Evolutionary conservation across 2,329 filamentous ascomycete species (phyloP).

Genomic region (Drechslerella dactyloides): DNA sequence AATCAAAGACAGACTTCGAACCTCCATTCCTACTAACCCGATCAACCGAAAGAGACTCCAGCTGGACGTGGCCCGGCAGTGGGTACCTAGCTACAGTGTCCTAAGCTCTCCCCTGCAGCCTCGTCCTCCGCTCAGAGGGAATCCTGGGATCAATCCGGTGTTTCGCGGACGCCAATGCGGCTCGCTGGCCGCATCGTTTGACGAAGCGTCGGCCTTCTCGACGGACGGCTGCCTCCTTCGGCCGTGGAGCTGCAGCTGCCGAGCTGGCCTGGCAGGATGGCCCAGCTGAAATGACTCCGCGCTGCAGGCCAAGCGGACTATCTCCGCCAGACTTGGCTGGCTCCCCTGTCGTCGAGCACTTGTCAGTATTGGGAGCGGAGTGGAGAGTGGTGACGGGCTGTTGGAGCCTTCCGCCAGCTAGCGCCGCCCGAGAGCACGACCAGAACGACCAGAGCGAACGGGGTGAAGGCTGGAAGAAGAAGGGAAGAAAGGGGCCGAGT

Average conservation of each 20-base stretch:
- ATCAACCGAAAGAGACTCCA: too few species aligned
- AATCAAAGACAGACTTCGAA: too few species aligned
- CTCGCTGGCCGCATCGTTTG: slow-evolving; percentile 42
- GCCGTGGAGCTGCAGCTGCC: background rate
- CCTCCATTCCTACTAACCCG: too few species aligned
- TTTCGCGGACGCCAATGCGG: background rate
- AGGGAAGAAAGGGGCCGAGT: too few species aligned
- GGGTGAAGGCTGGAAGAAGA: too few species aligned
- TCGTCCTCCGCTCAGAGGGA: too few species aligned
- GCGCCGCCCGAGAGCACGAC: slow-evolving; percentile 12
- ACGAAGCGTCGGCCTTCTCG: slow-evolving; percentile 6
- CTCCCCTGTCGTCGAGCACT: too few species aligned
- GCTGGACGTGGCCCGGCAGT: slow-evolving; percentile 28
- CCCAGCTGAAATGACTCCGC: slow-evolving; percentile 43
- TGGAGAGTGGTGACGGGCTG: background rate
- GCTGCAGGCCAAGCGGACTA: slow-evolving; percentile 20
- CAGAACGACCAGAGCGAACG: too few species aligned
- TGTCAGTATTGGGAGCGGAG: too few species aligned
- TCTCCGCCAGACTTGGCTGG: too few species aligned
- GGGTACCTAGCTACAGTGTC: too few species aligned
- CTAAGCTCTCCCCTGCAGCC: too few species aligned
- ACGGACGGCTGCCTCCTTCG: background rate
- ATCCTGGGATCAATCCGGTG: background rate
- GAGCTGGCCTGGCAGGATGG: slow-evolving; percentile 19
- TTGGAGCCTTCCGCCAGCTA: slow-evolving; percentile 10